Evolutionary conservation across 1,284 basidiomycete species (phyloP).

Genomic region (Volvariella volvacea): DNA sequence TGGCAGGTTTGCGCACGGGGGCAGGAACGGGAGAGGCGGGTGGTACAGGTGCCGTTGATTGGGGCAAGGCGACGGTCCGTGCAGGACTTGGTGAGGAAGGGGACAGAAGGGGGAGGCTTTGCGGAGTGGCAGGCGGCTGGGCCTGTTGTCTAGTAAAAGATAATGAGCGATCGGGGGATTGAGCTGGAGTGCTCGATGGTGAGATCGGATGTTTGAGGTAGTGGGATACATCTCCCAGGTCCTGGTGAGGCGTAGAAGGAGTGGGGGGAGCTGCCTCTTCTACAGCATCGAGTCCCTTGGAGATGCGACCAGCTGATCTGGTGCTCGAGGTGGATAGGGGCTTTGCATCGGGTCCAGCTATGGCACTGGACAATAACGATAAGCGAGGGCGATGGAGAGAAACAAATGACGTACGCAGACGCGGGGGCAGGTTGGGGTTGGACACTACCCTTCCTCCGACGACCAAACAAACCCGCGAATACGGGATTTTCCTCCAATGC

Average conservation of each 20-base stretch:
- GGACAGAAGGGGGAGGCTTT: not conserved
- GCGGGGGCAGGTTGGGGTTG: constrained; percentile 27
- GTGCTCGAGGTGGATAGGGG: constrained; percentile 9
- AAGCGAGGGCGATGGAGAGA: constrained; percentile 11
- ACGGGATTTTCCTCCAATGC: constrained; percentile 44
- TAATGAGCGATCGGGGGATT: too few relatives aligned
- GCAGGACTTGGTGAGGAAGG: not conserved
- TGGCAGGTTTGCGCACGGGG: constrained; percentile 23
- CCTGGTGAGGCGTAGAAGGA: constrained; percentile 39
- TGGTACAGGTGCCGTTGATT: too few relatives aligned
- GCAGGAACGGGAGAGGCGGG: constrained; percentile 27
- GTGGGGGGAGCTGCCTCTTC: not conserved
- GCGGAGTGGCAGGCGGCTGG: too few relatives aligned
- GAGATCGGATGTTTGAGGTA: constrained; percentile 41
- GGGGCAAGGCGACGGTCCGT: not conserved
- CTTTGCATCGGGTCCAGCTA: constrained; percentile 16
- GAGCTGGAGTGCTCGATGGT: constrained; percentile 6
- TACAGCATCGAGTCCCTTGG: not conserved
- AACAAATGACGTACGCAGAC: not conserved
- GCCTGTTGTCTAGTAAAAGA: too few relatives aligned
- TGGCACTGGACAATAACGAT: constrained; percentile 20
- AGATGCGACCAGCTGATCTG: too few relatives aligned
- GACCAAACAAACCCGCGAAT: constrained; percentile 49
- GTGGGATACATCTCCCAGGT: constrained; percentile 40
- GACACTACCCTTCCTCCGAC: constrained; percentile 29